phyloP scores from a whole-genome alignment of 1,284 basidiomycete genomes.

The Leucoagaricus sp. region DNA sequence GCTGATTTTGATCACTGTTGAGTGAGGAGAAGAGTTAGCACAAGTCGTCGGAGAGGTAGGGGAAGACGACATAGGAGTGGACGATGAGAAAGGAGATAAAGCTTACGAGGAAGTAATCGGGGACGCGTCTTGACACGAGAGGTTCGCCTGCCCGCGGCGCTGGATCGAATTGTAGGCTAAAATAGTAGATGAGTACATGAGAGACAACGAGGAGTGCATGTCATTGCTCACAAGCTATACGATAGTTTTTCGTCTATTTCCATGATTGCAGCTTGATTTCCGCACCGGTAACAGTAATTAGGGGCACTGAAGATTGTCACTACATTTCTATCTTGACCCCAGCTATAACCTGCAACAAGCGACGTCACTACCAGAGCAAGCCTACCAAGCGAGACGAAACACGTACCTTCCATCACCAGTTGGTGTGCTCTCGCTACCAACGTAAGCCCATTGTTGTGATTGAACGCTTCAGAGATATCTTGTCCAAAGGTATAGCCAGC shows the following conservation, averaged over 20 bases:
- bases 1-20: slow-evolving; percentile 8
- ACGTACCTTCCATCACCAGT: slow-evolving; percentile 95
- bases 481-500: slow-evolving; percentile 99
- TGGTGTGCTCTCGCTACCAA: slow-evolving; percentile 96
- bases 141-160: slow-evolving; percentile 98
- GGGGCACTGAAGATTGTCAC: slow-evolving; percentile 99
- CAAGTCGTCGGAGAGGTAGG: background rate
- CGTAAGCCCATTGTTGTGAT: slow-evolving; percentile 98
- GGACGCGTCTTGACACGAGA: slow-evolving; percentile 96
- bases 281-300: slow-evolving; percentile 99
- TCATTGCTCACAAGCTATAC: slow-evolving; percentile 78
- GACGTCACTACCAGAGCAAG: slow-evolving; percentile 10
- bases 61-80: background rate
- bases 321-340: slow-evolving; percentile 99
- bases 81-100: background rate
- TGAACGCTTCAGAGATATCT: slow-evolving; percentile 97
- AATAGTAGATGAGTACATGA: slow-evolving; percentile 10
- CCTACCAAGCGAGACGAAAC: background rate
- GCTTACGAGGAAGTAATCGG: slow-evolving; percentile 92
- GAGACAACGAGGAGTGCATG: slow-evolving; percentile 1
- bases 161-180: slow-evolving; percentile 98
- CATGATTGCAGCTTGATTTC: slow-evolving; percentile 99
- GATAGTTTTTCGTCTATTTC: slow-evolving; percentile 99
- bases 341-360: slow-evolving; percentile 71
- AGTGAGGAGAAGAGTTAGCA: background rate